Conservation (phyloP, 1,284 basidiomycete species). For the Ganoderma lingzhi region DNA sequence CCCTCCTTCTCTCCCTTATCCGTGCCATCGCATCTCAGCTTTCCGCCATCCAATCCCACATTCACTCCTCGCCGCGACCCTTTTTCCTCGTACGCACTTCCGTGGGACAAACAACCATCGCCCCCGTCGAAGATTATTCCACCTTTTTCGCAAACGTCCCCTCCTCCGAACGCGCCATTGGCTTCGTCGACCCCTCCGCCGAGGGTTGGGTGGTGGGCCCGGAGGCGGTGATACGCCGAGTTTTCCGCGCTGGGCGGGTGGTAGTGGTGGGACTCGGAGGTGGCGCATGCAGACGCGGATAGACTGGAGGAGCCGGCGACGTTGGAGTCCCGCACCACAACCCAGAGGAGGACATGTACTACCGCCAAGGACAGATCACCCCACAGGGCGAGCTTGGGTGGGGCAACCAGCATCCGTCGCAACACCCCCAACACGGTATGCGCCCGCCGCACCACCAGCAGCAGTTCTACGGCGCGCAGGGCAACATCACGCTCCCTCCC, state of each 20-base stretch:
- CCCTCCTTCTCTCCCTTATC: background rate
- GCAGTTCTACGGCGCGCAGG: slow-evolving; percentile 28
- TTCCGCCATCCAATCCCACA: slow-evolving; percentile 55
- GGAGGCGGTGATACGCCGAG: too few species aligned
- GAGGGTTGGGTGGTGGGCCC: slow-evolving; percentile 20
- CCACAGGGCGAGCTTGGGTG: slow-evolving; percentile 31
- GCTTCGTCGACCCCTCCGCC: slow-evolving; percentile 91
- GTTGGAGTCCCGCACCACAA: slow-evolving; percentile 19
- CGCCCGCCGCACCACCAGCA: slow-evolving; percentile 33
- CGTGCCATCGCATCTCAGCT: slow-evolving; percentile 47
- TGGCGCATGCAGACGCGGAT: too few species aligned
- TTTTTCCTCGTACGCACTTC: slow-evolving; percentile 68
- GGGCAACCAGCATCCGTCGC: slow-evolving; percentile 20
- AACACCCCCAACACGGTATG: slow-evolving; percentile 21
- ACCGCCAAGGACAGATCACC: slow-evolving; percentile 20
- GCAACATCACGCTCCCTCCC: slow-evolving; percentile 26
- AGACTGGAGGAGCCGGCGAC: too few species aligned
- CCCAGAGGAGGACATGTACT: slow-evolving; percentile 28
- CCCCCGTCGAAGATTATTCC: slow-evolving; percentile 63
- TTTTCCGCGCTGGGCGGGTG: too few species aligned
- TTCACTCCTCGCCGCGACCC: slow-evolving; percentile 51
- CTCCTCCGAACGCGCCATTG: slow-evolving; percentile 64
- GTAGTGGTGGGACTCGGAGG: too few species aligned
- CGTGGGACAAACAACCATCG: slow-evolving; percentile 48
- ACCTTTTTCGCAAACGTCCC: slow-evolving; percentile 57